These are phyloP conservation scores for Panaeolus papilionaceus DNA, from an alignment of 768 basidiomycete genomes.

Conservation along the genomic window DNA sequence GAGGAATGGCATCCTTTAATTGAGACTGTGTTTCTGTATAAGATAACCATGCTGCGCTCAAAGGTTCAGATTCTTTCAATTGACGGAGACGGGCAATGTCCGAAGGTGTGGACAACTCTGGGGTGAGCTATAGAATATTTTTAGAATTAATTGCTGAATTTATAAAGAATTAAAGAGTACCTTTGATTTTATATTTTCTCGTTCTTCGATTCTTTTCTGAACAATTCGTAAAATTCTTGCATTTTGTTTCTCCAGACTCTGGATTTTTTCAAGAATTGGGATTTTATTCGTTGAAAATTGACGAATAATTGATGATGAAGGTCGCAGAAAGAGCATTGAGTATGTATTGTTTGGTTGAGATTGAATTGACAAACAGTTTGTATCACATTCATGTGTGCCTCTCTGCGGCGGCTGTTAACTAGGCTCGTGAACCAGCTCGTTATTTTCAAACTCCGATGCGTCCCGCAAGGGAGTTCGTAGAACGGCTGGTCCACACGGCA, in stretches of 20 bases:
- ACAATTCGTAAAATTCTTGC: slow-evolving; percentile 61
- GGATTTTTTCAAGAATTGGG: slow-evolving; percentile 24
- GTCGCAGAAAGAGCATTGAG: slow-evolving; percentile 27
- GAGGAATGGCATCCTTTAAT: slow-evolving; percentile 62
- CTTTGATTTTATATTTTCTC: slow-evolving; percentile 50
- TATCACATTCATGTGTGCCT: slow-evolving; percentile 4
- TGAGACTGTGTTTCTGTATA: slow-evolving; percentile 70
- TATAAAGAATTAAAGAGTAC: slow-evolving; percentile 33
- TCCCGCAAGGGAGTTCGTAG: too few relatives aligned
- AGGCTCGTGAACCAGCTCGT: too few relatives aligned
- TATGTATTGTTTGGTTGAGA: slow-evolving; percentile 26
- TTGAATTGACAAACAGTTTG: slow-evolving; percentile 27
- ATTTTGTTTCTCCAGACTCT: slow-evolving; percentile 47
- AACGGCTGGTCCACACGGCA: too few relatives aligned
- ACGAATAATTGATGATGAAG: slow-evolving; percentile 20
- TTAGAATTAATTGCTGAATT: slow-evolving; percentile 18
- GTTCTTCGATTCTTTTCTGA: slow-evolving; percentile 56
- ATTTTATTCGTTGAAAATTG: slow-evolving; percentile 18
- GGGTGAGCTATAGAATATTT: slow-evolving; percentile 49
- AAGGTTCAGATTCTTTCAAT: slow-evolving; percentile 71
- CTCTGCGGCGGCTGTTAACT: too few relatives aligned
- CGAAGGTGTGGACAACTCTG: slow-evolving; percentile 56
- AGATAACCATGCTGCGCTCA: slow-evolving; percentile 71
- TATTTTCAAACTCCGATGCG: too few relatives aligned
- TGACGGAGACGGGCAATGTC: slow-evolving; percentile 66